A percentile compares a stretch with the other conserved stretches of the same genome.
phyloP scores from a whole-genome alignment of 2,329 filamentous ascomycete species.

The Aureobasidium mangrovei region DNA sequence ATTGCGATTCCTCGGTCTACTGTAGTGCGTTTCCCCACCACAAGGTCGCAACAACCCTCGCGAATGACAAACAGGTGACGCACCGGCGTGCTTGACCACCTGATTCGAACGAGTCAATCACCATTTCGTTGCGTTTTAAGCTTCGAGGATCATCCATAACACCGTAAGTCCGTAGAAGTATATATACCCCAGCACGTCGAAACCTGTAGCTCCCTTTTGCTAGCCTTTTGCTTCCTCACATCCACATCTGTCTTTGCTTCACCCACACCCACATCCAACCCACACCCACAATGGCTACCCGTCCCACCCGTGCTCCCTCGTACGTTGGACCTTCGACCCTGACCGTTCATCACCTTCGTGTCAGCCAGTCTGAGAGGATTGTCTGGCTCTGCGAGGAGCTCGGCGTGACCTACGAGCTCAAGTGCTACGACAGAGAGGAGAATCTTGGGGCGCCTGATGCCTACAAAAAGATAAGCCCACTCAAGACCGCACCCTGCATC shows the following conservation, averaged over 20 bases:
- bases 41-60: neutral
- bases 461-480: constrained; percentile 37
- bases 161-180: constrained; percentile 7
- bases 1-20: too few species aligned
- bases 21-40: neutral
- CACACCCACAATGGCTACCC: too few species aligned
- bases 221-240: neutral
- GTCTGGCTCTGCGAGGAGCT: constrained; percentile 51
- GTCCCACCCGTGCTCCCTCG: too few species aligned
- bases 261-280: neutral
- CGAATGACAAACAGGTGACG: neutral
- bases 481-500: constrained; percentile 44
- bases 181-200: neutral
- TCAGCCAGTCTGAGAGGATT: constrained; percentile 47
- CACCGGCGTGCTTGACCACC: constrained; percentile 6
- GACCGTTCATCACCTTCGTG: constrained; percentile 45
- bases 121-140: neutral
- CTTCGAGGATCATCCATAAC: neutral
- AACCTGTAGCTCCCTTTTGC: neutral
- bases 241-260: neutral
- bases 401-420: constrained; percentile 34
- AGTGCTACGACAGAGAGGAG: constrained; percentile 21
- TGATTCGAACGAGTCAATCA: constrained; percentile 12
- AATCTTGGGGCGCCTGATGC: constrained; percentile 29
- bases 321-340: constrained; percentile 20